Percentiles rank a stretch among this genome's conserved stretches.
Evolutionary conservation across 73 alveolate genomes (phyloP).

Genomic region (Paraurostyla sp.): DNA sequence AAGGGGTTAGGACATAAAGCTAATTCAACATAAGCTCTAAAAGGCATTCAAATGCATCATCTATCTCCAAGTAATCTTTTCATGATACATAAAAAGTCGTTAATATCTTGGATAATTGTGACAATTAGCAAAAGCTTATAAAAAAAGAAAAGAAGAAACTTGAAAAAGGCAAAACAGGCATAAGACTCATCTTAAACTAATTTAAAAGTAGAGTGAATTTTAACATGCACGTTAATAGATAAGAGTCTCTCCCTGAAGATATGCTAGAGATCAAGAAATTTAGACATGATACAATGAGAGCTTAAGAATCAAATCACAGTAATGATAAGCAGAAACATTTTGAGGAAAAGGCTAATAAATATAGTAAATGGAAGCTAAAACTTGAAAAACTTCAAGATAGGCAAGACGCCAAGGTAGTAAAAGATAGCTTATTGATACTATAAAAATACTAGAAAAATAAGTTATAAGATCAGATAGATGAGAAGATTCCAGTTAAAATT

Average conservation of each 20-base stretch:
- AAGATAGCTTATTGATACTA: not conserved
- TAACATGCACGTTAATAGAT: slow-evolving; percentile 10
- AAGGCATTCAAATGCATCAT: not conserved
- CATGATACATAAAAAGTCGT: not conserved
- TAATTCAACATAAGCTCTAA: not conserved
- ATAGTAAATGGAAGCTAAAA: slow-evolving; percentile 13
- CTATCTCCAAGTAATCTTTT: not conserved
- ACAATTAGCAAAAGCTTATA: not conserved
- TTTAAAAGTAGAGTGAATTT: slow-evolving; percentile 5
- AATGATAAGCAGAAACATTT: not conserved
- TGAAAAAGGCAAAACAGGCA: not conserved
- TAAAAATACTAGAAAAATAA: not conserved
- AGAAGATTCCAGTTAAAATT: slow-evolving; percentile 4
- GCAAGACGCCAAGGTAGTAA: not conserved
- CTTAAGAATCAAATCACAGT: not conserved
- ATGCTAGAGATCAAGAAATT: slow-evolving; percentile 22
- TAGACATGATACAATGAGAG: not conserved
- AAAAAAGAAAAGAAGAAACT: not conserved
- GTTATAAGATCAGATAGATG: not conserved
- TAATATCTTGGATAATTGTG: not conserved
- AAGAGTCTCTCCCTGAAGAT: slow-evolving; percentile 28
- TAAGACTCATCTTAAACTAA: not conserved
- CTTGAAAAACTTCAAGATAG: not conserved
- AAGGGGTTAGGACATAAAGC: no score
- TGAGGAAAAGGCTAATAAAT: slow-evolving; percentile 20